A percentile compares a stretch with the other conserved stretches of the same genome.
phyloP scores from a whole-genome alignment of 2,329 filamentous ascomycete genomes.

The Hypoxylon sp. region DNA sequence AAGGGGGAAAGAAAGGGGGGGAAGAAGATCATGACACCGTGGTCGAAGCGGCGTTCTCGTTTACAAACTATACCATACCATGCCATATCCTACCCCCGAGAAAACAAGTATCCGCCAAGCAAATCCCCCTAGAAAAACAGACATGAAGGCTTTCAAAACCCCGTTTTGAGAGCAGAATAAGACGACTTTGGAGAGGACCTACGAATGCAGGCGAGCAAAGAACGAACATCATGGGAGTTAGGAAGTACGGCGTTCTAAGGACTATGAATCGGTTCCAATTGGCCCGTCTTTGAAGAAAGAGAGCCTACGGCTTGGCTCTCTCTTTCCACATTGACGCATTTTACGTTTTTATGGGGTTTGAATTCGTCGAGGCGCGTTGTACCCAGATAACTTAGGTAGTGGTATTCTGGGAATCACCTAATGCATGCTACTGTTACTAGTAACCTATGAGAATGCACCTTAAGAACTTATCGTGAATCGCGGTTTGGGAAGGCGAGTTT shows the following conservation, averaged over 20 bases:
- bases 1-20: background rate
- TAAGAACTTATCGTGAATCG: background rate
- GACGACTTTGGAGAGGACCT: background rate
- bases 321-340: slow-evolving; percentile 2
- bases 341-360: background rate
- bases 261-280: background rate
- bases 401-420: background rate
- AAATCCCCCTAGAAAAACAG: background rate
- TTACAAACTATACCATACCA: background rate
- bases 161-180: background rate
- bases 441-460: background rate
- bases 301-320: slow-evolving; percentile 5
- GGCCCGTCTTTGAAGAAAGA: slow-evolving; percentile 5
- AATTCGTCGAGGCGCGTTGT: background rate
- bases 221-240: slow-evolving; percentile 10
- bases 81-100: background rate
- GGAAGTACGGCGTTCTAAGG: slow-evolving; percentile 9
- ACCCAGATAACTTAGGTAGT: background rate
- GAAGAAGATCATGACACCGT: background rate
- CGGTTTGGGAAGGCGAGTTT: background rate
- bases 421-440: background rate
- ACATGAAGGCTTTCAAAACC: background rate
- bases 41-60: background rate
- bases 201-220: background rate
- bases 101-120: background rate